A percentile compares a stretch with the other conserved stretches of the same genome.
Evolutionary conservation across 768 basidiomycete species (phyloP).

Genomic region (Suillus brevipes): DNA sequence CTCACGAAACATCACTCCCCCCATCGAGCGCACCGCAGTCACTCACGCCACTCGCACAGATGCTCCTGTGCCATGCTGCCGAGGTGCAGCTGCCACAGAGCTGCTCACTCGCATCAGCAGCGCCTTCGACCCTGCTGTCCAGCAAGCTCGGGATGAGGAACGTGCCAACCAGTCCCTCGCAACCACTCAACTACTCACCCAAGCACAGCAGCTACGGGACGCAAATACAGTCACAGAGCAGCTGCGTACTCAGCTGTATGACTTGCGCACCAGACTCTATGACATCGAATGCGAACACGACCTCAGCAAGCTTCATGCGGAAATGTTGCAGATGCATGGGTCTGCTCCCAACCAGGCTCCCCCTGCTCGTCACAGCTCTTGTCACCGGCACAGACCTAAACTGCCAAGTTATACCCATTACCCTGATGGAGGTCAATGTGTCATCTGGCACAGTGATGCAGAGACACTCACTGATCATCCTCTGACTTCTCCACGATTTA

Average conservation of each 20-base stretch:
- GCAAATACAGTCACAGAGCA: constrained; percentile 19
- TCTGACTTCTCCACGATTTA: too few species aligned
- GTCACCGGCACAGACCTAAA: neutral
- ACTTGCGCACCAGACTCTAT: too few species aligned
- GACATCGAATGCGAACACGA: too few species aligned
- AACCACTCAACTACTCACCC: constrained; percentile 24
- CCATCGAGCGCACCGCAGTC: constrained; percentile 1
- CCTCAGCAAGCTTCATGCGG: too few species aligned
- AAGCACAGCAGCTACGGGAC: constrained; percentile 31
- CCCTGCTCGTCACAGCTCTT: too few species aligned
- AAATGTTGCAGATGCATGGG: too few species aligned
- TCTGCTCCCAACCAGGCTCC: too few species aligned
- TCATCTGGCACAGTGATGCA: neutral
- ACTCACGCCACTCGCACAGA: constrained; percentile 4
- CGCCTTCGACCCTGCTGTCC: constrained; percentile 29
- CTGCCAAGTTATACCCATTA: neutral
- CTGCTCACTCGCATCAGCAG: constrained; percentile 19
- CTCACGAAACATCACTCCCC: neutral
- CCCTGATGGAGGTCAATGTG: neutral
- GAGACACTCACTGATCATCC: too few species aligned
- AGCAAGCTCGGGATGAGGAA: constrained; percentile 24
- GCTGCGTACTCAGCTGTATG: constrained; percentile 12
- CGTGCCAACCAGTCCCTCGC: constrained; percentile 22
- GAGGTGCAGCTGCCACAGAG: constrained; percentile 18
- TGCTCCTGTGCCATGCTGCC: constrained; percentile 11